Evolutionary conservation across 1,284 basidiomycete species (phyloP), one percentile per base, ranked within the genome.

Genomic region (Cutaneotrichosporon sp.): DNA sequence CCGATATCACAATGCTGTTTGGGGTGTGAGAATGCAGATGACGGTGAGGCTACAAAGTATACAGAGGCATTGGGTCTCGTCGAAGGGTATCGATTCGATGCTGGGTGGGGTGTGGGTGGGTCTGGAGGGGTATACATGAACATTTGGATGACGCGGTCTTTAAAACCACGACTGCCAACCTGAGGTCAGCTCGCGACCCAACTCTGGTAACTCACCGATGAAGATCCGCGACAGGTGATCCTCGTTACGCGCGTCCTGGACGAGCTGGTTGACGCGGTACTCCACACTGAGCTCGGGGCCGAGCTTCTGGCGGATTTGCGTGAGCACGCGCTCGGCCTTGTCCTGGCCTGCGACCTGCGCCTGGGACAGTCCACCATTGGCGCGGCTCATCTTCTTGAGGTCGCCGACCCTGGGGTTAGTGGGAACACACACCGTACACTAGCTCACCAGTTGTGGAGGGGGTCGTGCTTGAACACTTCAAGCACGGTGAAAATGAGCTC

Each of bases 391-490:
- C 85, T 78, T 72, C 83, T 88, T 60, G 74, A 82, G 80, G 86
- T 85, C 69, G 86, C 86, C 62, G 86, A 85, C 13, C 84, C 74
- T 70, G 65, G 18, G 82, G 60, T 63, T 50, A 58, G 47, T 53
- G 43, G 4, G 10, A n/a, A 24, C 33, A 25, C 27, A n/a, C 13
- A 31, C 33, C 43, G 31, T n/a, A n/a, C 34, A 38, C 6, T 20
- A 2, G 75, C 84, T 59, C 61, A 88, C 95, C 95, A 99, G 24
- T 87, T 89, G 70, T 97, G 91, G 14, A 99, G 83, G 0, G 97
- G 95, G 78, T 99, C 95, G 73, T 97, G 87, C 76, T 92, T 93
- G 85, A 98, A 97, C 13, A 98, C 95, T 73, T 97, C 95, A 38
- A 99, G 84, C 0, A 99, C 89, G 2, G 95, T 98, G 83, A 95